phyloP scores from a whole-genome alignment of 108 stramenopile species.

The Fistulifera pelliculosa region DNA sequence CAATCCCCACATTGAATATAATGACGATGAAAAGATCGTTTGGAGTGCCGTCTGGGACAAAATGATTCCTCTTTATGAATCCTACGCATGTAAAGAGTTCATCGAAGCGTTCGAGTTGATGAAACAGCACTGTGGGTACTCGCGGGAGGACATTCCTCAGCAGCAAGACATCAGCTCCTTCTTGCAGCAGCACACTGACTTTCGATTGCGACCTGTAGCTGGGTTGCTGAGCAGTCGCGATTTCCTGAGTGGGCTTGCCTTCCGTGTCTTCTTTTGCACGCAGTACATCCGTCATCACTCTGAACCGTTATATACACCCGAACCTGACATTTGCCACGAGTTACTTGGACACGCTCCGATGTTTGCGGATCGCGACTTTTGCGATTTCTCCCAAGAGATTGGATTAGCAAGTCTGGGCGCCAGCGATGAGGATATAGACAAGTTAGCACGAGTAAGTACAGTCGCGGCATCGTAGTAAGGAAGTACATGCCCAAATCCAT shows the following conservation, averaged over 20 bases:
- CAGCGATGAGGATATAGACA: slow-evolving; percentile 84
- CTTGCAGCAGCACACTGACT: slow-evolving; percentile 65
- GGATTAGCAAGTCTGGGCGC: slow-evolving; percentile 94
- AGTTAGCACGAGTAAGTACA: slow-evolving; percentile 38
- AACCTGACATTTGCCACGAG: slow-evolving; percentile 97
- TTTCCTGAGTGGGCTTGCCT: slow-evolving; percentile 94
- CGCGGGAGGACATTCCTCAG: slow-evolving; percentile 80
- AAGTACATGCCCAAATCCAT: too few relatives aligned
- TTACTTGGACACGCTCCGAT: slow-evolving; percentile 92
- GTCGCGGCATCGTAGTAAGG: too few relatives aligned
- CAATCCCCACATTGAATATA: slow-evolving; percentile 84
- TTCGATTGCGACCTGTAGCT: slow-evolving; percentile 86
- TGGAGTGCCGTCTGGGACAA: slow-evolving; percentile 91
- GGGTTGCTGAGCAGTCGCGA: slow-evolving; percentile 94
- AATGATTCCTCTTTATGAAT: slow-evolving; percentile 68
- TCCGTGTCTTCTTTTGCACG: slow-evolving; percentile 92
- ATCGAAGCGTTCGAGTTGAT: slow-evolving; percentile 57
- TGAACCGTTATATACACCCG: slow-evolving; percentile 74
- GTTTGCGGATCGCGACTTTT: slow-evolving; percentile 96
- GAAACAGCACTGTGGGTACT: slow-evolving; percentile 83
- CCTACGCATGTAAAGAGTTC: slow-evolving; percentile 92
- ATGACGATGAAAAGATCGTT: slow-evolving; percentile 75
- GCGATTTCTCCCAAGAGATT: slow-evolving; percentile 93
- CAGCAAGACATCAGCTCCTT: slow-evolving; percentile 79
- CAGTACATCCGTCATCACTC: slow-evolving; percentile 93